These are phyloP conservation scores for Hypoxylon sp. DNA, from an alignment of 2,329 filamentous ascomycete species.

Conservation along the genomic window DNA sequence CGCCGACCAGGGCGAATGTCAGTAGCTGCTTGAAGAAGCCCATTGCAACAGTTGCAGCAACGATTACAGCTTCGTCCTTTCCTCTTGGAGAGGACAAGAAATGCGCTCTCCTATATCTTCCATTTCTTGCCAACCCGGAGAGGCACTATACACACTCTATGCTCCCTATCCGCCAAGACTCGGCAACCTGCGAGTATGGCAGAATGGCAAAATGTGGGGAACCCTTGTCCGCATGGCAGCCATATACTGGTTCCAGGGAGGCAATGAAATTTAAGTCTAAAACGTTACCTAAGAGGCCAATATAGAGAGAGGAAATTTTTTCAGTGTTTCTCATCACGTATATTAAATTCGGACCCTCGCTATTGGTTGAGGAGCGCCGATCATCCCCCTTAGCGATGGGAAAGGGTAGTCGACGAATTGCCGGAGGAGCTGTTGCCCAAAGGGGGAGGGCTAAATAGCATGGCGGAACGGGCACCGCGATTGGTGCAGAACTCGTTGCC, in stretches of 20 bases:
- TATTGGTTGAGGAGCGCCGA: conserved; percentile 37
- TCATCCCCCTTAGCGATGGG: conserved; percentile 44
- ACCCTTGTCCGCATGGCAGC: conserved; percentile 37
- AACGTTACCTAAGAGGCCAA: conserved; percentile 38
- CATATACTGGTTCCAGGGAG: conserved; percentile 31
- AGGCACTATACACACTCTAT: not conserved
- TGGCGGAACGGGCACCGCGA: conserved; percentile 14
- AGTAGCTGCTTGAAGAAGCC: conserved; percentile 44
- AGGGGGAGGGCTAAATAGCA: conserved; percentile 42
- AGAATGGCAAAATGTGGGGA: conserved; percentile 45
- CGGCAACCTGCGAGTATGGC: conserved; percentile 37
- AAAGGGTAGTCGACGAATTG: conserved; percentile 46
- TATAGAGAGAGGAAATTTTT: conserved; percentile 38
- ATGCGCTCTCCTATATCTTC: conserved; percentile 33
- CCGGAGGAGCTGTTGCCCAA: conserved; percentile 33
- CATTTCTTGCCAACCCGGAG: conserved; percentile 2
- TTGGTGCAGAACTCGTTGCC: conserved; percentile 37
- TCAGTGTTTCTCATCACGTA: conserved; percentile 20
- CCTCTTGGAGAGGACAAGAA: conserved; percentile 15
- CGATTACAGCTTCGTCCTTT: conserved; percentile 20
- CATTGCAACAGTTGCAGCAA: conserved; percentile 42
- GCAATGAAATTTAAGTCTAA: conserved; percentile 29
- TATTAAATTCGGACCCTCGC: conserved; percentile 33
- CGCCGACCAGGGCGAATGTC: conserved; percentile 43
- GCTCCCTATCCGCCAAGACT: conserved; percentile 39